Base-by-base conservation (phyloP, 352 stramenopile species). In the Phytophthora ohioensis region DNA sequence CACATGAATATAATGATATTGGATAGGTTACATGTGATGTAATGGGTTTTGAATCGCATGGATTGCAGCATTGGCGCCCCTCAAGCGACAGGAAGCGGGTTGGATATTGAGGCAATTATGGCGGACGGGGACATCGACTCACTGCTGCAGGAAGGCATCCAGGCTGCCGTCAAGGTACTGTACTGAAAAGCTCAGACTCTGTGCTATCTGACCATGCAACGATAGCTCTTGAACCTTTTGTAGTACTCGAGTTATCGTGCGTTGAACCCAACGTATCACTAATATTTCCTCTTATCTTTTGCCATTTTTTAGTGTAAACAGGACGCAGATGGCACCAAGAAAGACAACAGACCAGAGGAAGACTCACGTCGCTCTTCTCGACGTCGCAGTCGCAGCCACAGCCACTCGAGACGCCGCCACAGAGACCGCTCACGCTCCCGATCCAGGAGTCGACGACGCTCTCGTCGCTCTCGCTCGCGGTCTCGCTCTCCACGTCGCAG, bases 41-140 rank as follows among this genome's bases (percentile, higher is more conserved):
- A 3, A 15, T n/a, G 36, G 47, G 47, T 43, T 64, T 71, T 64
- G 47, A 64, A 65, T 71, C 36, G 70, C 64, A 64, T 68, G 63
- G 57, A 68, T 76, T 57, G 48, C 49, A 66, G 32, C 45, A 47
- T 63, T 60, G 17, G 64, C 68, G 69, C 73, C 68, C 71, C 43
- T 65, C 58, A 43, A 74, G 34, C 62, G 57, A 64, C 57, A 56
- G 47, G 3, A 52, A 61, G 54, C 27, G 43, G 61, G 46, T 13
- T 32, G 36, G 45, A 71, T 57, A 67, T 53, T 60, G 35, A 41
- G 31, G 38, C 30, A 52, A 35, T 17, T 32, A 90, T 88, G 79
- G 87, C 86, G 53, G 87, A 93, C 66, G 79, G 91, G 55, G 88
- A 91, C 59, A 95, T 95, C 64, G 87, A 95, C 57, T 90, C 82